Conservation (phyloP, 2,329 filamentous ascomycete genomes). For the Parastagonospora nodorum region DNA sequence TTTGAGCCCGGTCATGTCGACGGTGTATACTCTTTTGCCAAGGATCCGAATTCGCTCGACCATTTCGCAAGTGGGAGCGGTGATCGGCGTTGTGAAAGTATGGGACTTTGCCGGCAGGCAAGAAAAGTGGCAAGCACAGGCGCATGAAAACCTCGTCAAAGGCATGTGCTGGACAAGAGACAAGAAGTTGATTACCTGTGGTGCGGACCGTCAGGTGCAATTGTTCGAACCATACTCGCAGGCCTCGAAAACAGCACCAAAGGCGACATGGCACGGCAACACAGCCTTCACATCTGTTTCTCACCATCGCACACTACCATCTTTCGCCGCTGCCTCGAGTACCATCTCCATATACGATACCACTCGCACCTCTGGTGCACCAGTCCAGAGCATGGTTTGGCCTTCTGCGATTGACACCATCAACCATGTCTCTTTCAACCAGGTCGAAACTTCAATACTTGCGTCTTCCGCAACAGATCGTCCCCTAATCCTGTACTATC, state of each 20-base stretch:
- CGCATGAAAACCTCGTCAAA: conserved; percentile 94
- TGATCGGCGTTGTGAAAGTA: conserved; percentile 91
- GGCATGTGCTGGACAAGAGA: conserved; percentile 87
- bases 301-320: conserved; percentile 77
- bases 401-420: conserved; percentile 87
- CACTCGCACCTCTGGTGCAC: conserved; percentile 74
- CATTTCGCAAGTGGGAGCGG: conserved; percentile 54
- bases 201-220: conserved; percentile 84
- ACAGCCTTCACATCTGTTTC: conserved; percentile 83
- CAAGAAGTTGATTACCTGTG: conserved; percentile 83
- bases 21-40: conserved; percentile 62
- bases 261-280: conserved; percentile 82
- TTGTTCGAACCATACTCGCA: conserved; percentile 88
- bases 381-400: conserved; percentile 83
- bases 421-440: conserved; percentile 86
- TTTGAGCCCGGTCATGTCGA: conserved; percentile 91
- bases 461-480: conserved; percentile 85
- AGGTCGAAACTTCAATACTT: conserved; percentile 88
- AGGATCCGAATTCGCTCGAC: conserved; percentile 54
- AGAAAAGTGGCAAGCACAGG: conserved; percentile 77
- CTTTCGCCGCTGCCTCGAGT: conserved; percentile 79
- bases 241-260: conserved; percentile 68
- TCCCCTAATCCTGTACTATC: conserved; percentile 86
- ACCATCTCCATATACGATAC: conserved; percentile 89
- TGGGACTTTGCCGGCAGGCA: conserved; percentile 79